A percentile compares a stretch with the other conserved stretches of the same genome.
Conservation (phyloP, 805 yeast genomes). For the Komagataella mondaviorum region DNA sequence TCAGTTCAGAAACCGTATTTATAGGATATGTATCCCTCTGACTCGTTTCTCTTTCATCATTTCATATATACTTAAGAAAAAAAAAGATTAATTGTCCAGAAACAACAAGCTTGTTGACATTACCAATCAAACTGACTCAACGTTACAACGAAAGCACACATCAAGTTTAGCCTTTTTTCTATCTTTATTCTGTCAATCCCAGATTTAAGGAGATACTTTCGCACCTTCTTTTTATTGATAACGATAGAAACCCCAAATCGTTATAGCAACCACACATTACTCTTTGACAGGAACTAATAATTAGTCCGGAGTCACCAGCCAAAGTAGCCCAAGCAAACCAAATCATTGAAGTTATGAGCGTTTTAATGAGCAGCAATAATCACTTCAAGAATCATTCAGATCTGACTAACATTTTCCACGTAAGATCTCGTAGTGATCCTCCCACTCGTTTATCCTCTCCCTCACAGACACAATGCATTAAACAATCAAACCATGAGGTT, state of each 20-base stretch:
- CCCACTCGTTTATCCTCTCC: neutral
- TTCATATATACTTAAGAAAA: neutral
- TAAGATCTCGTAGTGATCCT: neutral
- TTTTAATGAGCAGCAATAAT: neutral
- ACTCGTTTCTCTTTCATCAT: neutral
- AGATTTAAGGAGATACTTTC: conserved; percentile 4
- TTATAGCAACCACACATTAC: neutral
- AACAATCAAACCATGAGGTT: neutral
- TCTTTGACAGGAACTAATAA: neutral
- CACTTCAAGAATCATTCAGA: neutral
- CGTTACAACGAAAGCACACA: neutral
- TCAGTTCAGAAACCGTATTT: neutral
- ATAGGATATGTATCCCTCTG: neutral
- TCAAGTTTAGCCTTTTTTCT: neutral
- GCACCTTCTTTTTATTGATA: neutral
- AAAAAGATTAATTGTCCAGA: neutral
- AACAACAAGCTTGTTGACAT: neutral
- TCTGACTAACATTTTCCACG: neutral
- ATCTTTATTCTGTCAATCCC: neutral
- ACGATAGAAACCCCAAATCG: neutral
- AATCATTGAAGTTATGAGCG: neutral
- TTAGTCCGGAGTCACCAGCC: neutral
- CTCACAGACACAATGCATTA: neutral
- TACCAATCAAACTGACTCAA: neutral
- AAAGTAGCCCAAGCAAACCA: neutral